Percentiles rank a stretch among this genome's conserved stretches.
These are phyloP conservation scores for Plectosphaerella plurivora DNA, from an alignment of 2,329 filamentous ascomycete species.

Conservation along the genomic window DNA sequence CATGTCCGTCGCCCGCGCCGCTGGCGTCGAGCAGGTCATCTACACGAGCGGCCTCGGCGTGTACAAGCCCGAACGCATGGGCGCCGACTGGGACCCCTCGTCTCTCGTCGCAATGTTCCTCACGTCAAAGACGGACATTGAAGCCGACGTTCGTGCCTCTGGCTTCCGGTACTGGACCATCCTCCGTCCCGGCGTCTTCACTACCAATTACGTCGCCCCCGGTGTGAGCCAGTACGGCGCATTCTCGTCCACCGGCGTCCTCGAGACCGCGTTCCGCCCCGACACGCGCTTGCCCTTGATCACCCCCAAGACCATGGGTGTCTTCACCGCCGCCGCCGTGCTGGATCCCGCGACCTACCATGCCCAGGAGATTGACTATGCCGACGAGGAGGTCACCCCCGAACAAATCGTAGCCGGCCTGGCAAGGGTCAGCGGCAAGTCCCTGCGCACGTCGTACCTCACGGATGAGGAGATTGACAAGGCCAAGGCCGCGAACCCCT, in stretches of 20 bases:
- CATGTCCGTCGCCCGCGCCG: conserved; percentile 29
- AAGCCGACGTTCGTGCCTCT: conserved; percentile 27
- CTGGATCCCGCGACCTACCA: conserved; percentile 34
- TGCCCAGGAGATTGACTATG: conserved; percentile 32
- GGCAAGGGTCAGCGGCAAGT: conserved; percentile 23
- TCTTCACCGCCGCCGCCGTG: conserved; percentile 37
- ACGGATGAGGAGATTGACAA: conserved; percentile 34
- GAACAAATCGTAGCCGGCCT: conserved; percentile 31
- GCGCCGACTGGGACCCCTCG: conserved; percentile 17
- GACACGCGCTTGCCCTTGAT: conserved; percentile 35
- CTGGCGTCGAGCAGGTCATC: conserved; percentile 30
- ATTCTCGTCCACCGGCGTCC: conserved; percentile 30
- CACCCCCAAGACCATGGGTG: conserved; percentile 42
- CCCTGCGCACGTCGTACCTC: conserved; percentile 31
- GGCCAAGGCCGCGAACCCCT: conserved; percentile 27
- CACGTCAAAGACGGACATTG: conserved; percentile 35
- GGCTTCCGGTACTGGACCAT: conserved; percentile 42
- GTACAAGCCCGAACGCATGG: conserved; percentile 20
- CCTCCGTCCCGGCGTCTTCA: conserved; percentile 45
- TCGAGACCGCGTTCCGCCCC: conserved; percentile 26
- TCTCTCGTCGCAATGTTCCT: conserved; percentile 23
- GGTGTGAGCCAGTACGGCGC: conserved; percentile 33
- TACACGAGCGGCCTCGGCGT: conserved; percentile 28
- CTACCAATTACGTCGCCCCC: conserved; percentile 43
- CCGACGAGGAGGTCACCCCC: conserved; percentile 31